phyloP scores from a whole-genome alignment of 2,329 filamentous ascomycete species.

The Aspergillus texensis region DNA sequence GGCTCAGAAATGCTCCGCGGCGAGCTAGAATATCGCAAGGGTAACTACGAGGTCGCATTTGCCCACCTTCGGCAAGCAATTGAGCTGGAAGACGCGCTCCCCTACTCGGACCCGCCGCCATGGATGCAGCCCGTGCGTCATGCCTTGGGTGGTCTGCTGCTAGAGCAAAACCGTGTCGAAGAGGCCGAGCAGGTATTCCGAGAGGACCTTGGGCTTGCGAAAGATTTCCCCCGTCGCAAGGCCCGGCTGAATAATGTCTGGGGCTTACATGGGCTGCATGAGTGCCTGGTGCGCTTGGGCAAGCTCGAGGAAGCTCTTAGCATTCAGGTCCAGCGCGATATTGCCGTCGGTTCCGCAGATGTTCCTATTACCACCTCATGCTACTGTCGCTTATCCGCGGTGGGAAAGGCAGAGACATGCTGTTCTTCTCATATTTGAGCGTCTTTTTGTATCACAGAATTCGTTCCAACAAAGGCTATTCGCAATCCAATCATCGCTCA shows the following conservation, averaged over 20 bases:
- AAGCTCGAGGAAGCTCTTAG: slow-evolving; percentile 49
- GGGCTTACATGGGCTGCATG: slow-evolving; percentile 71
- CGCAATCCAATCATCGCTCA: neutral
- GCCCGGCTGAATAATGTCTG: slow-evolving; percentile 74
- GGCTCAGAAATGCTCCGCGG: slow-evolving; percentile 61
- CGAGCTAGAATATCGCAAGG: slow-evolving; percentile 69
- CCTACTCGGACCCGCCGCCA: slow-evolving; percentile 73
- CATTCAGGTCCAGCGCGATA: slow-evolving; percentile 51
- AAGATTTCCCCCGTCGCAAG: slow-evolving; percentile 61
- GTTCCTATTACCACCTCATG: slow-evolving; percentile 60
- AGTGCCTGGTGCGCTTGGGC: slow-evolving; percentile 63
- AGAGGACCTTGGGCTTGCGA: slow-evolving; percentile 62
- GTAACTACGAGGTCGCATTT: slow-evolving; percentile 62
- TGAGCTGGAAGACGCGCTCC: slow-evolving; percentile 61
- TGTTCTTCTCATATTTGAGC: neutral
- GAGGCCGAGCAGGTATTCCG: slow-evolving; percentile 60
- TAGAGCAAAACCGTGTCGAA: slow-evolving; percentile 63
- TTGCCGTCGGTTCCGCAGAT: slow-evolving; percentile 60
- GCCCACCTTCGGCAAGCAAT: slow-evolving; percentile 59
- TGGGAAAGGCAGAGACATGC: neutral
- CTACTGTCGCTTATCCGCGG: slow-evolving; percentile 46
- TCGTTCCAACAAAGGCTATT: neutral
- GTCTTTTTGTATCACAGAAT: neutral
- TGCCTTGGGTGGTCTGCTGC: slow-evolving; percentile 67
- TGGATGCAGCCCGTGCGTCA: slow-evolving; percentile 77